Base-by-base conservation (phyloP, 352 stramenopile species). In the Vaucheria bursata region DNA sequence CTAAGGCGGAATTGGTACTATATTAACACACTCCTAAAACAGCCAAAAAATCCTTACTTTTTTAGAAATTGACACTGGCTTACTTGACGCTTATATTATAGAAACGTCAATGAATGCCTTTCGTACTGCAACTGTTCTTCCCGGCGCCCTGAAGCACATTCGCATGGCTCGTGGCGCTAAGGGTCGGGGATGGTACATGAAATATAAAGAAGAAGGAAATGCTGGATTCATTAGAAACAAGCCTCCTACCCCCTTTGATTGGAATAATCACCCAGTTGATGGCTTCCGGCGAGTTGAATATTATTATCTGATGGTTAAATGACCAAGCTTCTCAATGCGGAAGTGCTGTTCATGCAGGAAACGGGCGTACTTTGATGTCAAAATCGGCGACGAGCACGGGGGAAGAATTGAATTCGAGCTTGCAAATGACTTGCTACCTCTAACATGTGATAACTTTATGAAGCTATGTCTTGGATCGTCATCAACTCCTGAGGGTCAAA, bases 381-480 rank as follows among this genome's bases (percentile, higher is more conserved):
- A n/a, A 18, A 65, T 84, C 5, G 80, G 78, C 33, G 80, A 73
- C 1, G 73, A 78, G n/a, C 29, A 32, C 18, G 72, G 49, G 12
- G 80, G 80, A n/a, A 39, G 72, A 34, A 68, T 85, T 35, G 80
- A 84, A 68, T 73, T 85, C 36, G 80, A 85, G 78, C 80, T 85
- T 7, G 74, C 76, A 36, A 68, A 52, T 37, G 80, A 85, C n/a
- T n/a, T 84, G 8, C 71, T 85, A 31, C 80, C 80, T 0, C 72
- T 79, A 39, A 85, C 80, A 8, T 79, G 77, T 71, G 68, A 79
- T 33, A 85, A 85, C 74, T 85, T 85, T 64, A 49, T 74, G 49
- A 73, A 78, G 66, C 80, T 85, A 38, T 81, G 72, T 71, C 35
- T 12, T 0, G 77, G 77, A 5, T 59, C 49, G 25, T 38, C 49